A percentile compares a stretch with the other conserved stretches of the same genome.
phyloP scores from a whole-genome alignment of 768 basidiomycete species.

The Coprinopsis cinerea region DNA sequence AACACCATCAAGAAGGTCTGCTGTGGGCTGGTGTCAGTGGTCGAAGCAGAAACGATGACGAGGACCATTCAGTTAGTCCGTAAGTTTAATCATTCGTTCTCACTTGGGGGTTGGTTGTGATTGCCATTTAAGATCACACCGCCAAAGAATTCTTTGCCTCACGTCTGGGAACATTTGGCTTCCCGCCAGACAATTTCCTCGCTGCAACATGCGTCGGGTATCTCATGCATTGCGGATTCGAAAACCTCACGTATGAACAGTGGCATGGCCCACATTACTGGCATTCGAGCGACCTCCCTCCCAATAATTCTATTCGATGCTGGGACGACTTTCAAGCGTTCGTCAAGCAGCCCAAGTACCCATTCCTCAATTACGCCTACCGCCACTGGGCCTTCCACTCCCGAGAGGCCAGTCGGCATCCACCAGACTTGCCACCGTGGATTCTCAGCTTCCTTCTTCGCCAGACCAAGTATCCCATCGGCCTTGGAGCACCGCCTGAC shows the following conservation, averaged over 20 bases:
- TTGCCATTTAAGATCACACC: constrained; percentile 10
- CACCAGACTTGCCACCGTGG: background rate
- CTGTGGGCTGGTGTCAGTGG: constrained; percentile 1
- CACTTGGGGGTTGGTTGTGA: no score
- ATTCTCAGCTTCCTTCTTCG: background rate
- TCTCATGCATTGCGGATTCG: background rate
- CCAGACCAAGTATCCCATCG: background rate
- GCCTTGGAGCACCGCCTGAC: no score
- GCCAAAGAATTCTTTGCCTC: background rate
- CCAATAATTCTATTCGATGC: background rate
- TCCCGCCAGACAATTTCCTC: background rate
- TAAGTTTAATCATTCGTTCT: background rate
- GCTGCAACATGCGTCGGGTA: background rate
- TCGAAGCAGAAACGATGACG: background rate
- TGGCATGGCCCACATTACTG: background rate
- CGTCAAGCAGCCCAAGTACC: background rate
- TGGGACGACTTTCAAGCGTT: background rate
- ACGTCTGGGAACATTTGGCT: background rate
- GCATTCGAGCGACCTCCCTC: background rate
- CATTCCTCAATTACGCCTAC: background rate
- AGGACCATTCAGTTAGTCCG: constrained; percentile 1
- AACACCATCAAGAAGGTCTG: no score
- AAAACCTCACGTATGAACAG: background rate
- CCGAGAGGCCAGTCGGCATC: background rate
- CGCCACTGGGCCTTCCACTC: background rate